Percentiles rank a stretch among this genome's conserved stretches.
Evolutionary conservation across 495 filamentous ascomycete species (phyloP).

Genomic region (Collariella sp.): DNA sequence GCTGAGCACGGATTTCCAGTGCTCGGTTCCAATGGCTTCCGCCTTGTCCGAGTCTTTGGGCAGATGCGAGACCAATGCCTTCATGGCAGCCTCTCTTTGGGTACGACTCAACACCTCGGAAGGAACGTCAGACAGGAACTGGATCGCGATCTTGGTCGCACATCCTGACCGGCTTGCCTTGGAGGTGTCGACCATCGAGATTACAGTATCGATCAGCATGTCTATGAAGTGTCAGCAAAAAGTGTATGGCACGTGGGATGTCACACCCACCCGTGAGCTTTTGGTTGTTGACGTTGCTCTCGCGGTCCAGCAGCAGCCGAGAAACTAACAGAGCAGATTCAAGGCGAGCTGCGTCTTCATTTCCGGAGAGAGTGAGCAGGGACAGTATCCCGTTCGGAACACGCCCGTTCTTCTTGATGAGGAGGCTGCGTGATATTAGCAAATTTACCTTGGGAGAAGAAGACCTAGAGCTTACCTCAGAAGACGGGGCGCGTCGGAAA

Average conservation of each 20-base stretch:
- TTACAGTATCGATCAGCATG: constrained; percentile 11
- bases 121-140: constrained; percentile 18
- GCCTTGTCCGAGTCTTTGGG: constrained; percentile 4
- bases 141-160: constrained; percentile 14
- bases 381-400: constrained; percentile 13
- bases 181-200: constrained; percentile 14
- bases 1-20: constrained; percentile 31
- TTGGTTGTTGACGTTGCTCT: constrained; percentile 16
- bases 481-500: constrained; percentile 13
- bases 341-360: neutral
- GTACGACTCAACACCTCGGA: constrained; percentile 12
- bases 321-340: neutral
- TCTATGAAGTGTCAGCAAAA: constrained; percentile 1
- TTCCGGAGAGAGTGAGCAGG: neutral
- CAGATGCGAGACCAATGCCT: constrained; percentile 14
- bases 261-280: constrained; percentile 14
- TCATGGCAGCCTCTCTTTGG: constrained; percentile 23
- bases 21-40: constrained; percentile 8
- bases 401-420: constrained; percentile 8
- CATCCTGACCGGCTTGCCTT: constrained; percentile 6
- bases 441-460: neutral
- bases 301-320: constrained; percentile 14
- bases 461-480: constrained; percentile 8
- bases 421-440: constrained; percentile 11
- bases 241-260: neutral